phyloP scores from a whole-genome alignment of 371 early-diverging fungal species.

The Syncephalastrum racemosum region DNA sequence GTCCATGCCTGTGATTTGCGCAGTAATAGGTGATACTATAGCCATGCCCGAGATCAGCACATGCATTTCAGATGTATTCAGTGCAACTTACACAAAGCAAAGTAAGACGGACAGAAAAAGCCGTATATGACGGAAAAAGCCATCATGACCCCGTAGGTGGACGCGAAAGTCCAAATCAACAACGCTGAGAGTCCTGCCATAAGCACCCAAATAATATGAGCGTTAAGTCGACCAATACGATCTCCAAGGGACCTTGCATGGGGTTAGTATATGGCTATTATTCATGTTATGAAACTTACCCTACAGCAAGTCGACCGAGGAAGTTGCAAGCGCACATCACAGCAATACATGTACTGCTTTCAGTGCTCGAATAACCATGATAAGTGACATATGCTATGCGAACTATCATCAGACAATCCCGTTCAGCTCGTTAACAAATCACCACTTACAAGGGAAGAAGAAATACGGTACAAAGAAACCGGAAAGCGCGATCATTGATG shows the following conservation, averaged over 20 bases:
- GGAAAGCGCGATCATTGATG: constrained; percentile 42
- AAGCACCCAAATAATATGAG: constrained; percentile 28
- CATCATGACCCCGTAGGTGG: constrained; percentile 36
- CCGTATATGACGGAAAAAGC: constrained; percentile 44
- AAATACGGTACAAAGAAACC: constrained; percentile 67
- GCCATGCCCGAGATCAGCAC: too few species aligned
- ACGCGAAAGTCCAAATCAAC: constrained; percentile 56
- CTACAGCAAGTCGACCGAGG: constrained; percentile 57
- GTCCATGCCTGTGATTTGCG: constrained; percentile 32
- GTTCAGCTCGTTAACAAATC: neutral
- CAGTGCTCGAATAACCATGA: constrained; percentile 25
- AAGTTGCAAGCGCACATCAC: constrained; percentile 54
- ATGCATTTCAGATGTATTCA: neutral
- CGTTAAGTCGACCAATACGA: constrained; percentile 45
- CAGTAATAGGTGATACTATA: constrained; percentile 41
- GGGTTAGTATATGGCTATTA: neutral
- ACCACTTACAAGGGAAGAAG: constrained; percentile 43
- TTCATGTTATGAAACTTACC: constrained; percentile 8
- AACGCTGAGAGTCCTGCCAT: constrained; percentile 35
- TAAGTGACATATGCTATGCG: constrained; percentile 28
- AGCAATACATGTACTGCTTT: constrained; percentile 34
- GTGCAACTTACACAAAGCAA: constrained; percentile 27
- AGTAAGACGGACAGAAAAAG: constrained; percentile 39
- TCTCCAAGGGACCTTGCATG: constrained; percentile 29
- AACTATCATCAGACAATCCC: neutral